phyloP scores from a whole-genome alignment of 495 filamentous ascomycete genomes.

The Penicillium cinerascens region DNA sequence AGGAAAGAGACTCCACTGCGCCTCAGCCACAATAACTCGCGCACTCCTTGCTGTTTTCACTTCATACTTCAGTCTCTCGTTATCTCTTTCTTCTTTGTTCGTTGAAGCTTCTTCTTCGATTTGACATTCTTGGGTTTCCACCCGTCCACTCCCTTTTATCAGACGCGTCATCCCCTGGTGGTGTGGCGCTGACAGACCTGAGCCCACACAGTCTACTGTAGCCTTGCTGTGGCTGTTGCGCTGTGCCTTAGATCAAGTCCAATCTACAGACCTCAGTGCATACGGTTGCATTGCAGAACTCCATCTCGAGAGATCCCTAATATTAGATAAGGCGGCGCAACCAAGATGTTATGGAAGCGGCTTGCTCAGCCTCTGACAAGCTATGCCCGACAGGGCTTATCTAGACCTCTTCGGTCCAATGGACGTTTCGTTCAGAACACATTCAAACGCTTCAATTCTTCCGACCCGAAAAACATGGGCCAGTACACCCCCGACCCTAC shows the following conservation, averaged over 20 bases:
- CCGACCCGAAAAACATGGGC: conserved; percentile 24
- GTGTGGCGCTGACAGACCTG: conserved; percentile 13
- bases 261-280: conserved; percentile 1
- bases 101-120: background rate
- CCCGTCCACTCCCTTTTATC: conserved; percentile 10
- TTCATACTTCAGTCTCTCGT: conserved; percentile 14
- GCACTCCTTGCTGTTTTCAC: background rate
- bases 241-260: conserved; percentile 2
- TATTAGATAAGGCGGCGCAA: background rate
- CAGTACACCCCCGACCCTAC: conserved; percentile 29
- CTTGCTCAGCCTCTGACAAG: conserved; percentile 21
- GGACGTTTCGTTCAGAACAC: conserved; percentile 5
- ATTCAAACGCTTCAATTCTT: conserved; percentile 26
- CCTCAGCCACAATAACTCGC: conserved; percentile 22
- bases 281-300: background rate
- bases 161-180: conserved; percentile 13
- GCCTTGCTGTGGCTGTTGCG: conserved; percentile 4
- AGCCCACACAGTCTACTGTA: conserved; percentile 1
- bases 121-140: conserved; percentile 1
- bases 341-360: conserved; percentile 22
- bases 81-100: conserved; percentile 9
- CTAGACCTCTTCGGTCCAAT: conserved; percentile 11
- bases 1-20: conserved; percentile 13
- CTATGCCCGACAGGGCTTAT: conserved; percentile 19
- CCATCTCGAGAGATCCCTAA: background rate